Conservation (phyloP, 2,329 filamentous ascomycete species). For the Periglandula ipomoeae region DNA sequence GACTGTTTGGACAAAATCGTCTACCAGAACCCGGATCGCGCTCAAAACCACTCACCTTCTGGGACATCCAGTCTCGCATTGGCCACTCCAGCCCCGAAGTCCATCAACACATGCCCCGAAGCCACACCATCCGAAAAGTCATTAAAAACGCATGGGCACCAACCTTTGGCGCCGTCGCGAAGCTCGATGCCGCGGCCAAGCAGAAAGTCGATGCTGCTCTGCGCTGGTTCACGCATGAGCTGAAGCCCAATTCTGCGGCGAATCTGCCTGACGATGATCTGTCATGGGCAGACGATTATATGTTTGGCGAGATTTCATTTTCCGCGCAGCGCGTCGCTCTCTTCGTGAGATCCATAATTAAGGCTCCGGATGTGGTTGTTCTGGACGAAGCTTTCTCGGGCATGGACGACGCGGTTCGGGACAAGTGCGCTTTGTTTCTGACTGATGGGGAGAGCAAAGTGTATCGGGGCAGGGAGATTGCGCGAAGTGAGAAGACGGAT, state of each 20-base stretch:
- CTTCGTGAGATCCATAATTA: slow-evolving; percentile 73
- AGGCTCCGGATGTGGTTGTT: slow-evolving; percentile 71
- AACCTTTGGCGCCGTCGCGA: slow-evolving; percentile 67
- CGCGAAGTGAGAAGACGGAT: slow-evolving; percentile 22
- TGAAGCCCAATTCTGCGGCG: slow-evolving; percentile 46
- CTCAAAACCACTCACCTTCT: slow-evolving; percentile 70
- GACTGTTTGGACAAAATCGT: slow-evolving; percentile 73
- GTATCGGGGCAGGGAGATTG: slow-evolving; percentile 25
- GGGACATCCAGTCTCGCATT: slow-evolving; percentile 82
- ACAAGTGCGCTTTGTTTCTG: slow-evolving; percentile 80
- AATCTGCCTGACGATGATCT: slow-evolving; percentile 19
- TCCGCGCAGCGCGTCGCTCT: slow-evolving; percentile 76
- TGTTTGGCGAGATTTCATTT: slow-evolving; percentile 70
- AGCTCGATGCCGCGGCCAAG: slow-evolving; percentile 47
- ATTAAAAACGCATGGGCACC: slow-evolving; percentile 86
- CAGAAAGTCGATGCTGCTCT: slow-evolving; percentile 60
- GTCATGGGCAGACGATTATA: slow-evolving; percentile 56
- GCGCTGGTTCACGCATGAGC: slow-evolving; percentile 66
- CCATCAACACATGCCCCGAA: slow-evolving; percentile 81
- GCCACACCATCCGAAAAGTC: slow-evolving; percentile 61
- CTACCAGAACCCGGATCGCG: slow-evolving; percentile 62
- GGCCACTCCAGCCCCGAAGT: slow-evolving; percentile 93
- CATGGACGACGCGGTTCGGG: slow-evolving; percentile 72
- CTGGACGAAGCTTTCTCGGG: slow-evolving; percentile 84
- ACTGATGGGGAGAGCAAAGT: slow-evolving; percentile 49